These are phyloP conservation scores for Helianthus annuus DNA, from an alignment of 129 eudicot genomes.

Conservation along the genomic window HanXRQr2.0-SUNRISE NC_035443.2:89635429-89635928, in stretches of 20 bases:
- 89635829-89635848: conserved; percentile 76
- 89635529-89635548: too few species aligned
- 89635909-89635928: conserved; percentile 71
- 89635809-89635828: conserved; percentile 64
- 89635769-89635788: conserved; percentile 33
- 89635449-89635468: too few species aligned
- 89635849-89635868: conserved; percentile 50
- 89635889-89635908: conserved; percentile 57
- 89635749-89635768: conserved; percentile 1
- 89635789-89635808: conserved; percentile 54
- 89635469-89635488: too few species aligned
- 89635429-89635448: too few species aligned
- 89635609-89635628: background rate
- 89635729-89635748: conserved; percentile 6
- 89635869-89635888: conserved; percentile 62
- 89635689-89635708: conserved; percentile 11
- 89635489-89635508: too few species aligned
- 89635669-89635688: background rate
- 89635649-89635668: conserved; percentile 17
- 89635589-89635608: background rate
- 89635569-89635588: too few species aligned
- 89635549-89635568: too few species aligned
- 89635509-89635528: too few species aligned
- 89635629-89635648: conserved; percentile 11
- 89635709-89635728: conserved; percentile 17